Evolutionary conservation across 2,329 filamentous ascomycete species (phyloP).

Genomic region (Aspergillus fumigatus): DNA sequence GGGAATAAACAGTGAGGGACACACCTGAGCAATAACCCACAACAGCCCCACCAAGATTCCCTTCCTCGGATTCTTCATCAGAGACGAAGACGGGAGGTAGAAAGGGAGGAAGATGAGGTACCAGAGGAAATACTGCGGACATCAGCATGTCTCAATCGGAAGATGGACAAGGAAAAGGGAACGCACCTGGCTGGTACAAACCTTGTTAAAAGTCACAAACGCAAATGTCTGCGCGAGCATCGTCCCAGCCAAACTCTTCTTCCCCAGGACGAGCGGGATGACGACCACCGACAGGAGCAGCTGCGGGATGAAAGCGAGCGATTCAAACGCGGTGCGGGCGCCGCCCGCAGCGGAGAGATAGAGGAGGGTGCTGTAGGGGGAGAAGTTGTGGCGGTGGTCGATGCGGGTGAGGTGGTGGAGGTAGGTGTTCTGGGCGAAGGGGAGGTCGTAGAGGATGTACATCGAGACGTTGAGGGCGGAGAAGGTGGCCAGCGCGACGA

Average conservation of each 20-base stretch:
- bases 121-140: conserved; percentile 89
- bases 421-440: conserved; percentile 86
- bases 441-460: conserved; percentile 71
- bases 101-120: conserved; percentile 91
- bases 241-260: conserved; percentile 72
- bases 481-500: conserved; percentile 70
- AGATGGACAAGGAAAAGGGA: background rate
- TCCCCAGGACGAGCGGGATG: conserved; percentile 71
- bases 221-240: conserved; percentile 96
- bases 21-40: conserved; percentile 70
- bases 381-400: conserved; percentile 98
- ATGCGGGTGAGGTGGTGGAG: conserved; percentile 88
- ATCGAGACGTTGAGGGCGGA: conserved; percentile 68
- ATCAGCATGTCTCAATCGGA: background rate
- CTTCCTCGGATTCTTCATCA: conserved; percentile 56
- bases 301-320: conserved; percentile 84
- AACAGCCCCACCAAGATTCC: conserved; percentile 63
- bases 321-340: conserved; percentile 55
- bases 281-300: conserved; percentile 71
- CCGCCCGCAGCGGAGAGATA: conserved; percentile 72
- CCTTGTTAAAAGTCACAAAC: conserved; percentile 97
- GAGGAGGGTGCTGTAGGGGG: conserved; percentile 86
- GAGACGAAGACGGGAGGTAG: conserved; percentile 75
- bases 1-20: conserved; percentile 12
- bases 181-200: conserved; percentile 91